These are phyloP conservation scores for Argentina anserina DNA, from an alignment of 306 rosid genomes.

Conservation along the genomic window DNA sequence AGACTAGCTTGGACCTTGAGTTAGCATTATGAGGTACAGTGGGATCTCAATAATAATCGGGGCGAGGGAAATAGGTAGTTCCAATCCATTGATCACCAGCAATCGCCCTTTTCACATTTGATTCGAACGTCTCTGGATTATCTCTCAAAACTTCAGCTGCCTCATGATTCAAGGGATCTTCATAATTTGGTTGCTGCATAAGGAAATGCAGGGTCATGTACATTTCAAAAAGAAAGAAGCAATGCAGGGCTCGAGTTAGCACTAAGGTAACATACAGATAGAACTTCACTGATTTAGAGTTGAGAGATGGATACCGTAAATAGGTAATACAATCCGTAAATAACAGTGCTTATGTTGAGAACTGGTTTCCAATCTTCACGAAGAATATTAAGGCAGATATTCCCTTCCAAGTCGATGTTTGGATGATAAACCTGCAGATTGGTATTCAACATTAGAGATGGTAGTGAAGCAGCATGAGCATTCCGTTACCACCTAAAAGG, in stretches of 20 bases:
- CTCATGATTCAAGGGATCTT: slow-evolving; percentile 38
- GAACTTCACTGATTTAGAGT: not conserved
- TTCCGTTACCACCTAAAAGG: not conserved
- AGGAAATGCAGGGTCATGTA: not conserved
- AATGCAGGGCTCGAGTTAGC: not conserved
- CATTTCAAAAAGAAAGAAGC: no score
- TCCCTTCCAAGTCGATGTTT: slow-evolving; percentile 48
- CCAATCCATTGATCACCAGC: slow-evolving; percentile 30
- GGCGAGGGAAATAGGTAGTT: slow-evolving; percentile 26
- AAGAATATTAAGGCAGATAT: slow-evolving; percentile 41
- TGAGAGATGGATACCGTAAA: slow-evolving; percentile 32
- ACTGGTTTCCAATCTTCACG: slow-evolving; percentile 51
- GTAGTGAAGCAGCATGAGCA: not conserved
- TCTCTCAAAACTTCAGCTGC: slow-evolving; percentile 44
- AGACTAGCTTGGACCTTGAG: not conserved
- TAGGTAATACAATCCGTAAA: slow-evolving; percentile 38
- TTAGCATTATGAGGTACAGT: not conserved
- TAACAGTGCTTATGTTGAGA: slow-evolving; percentile 34
- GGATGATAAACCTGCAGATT: slow-evolving; percentile 45
- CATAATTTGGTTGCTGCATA: slow-evolving; percentile 33
- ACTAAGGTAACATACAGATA: not conserved
- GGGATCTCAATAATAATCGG: not conserved
- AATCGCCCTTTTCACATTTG: slow-evolving; percentile 39
- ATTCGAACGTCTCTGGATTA: slow-evolving; percentile 26
- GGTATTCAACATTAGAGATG: not conserved